Conservation (phyloP, 495 filamentous ascomycete genomes). For the Penicillium silybi region DNA sequence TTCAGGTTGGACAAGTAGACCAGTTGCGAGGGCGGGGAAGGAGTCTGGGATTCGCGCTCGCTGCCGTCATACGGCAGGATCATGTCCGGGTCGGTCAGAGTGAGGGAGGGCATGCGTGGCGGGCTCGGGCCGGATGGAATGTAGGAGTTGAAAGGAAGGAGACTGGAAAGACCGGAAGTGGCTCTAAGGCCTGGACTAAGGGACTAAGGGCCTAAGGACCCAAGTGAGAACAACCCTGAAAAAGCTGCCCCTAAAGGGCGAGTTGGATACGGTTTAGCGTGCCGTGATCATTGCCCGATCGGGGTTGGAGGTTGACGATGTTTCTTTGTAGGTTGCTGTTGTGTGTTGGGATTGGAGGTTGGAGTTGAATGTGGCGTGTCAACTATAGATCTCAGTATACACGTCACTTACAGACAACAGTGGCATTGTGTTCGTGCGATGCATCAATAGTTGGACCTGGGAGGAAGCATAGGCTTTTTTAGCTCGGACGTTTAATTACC, state of each 20-base stretch:
- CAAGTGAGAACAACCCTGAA: conserved; percentile 10
- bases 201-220: background rate
- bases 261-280: conserved; percentile 23
- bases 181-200: background rate
- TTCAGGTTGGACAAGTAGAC: conserved; percentile 38
- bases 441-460: background rate
- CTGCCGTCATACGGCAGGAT: conserved; percentile 66
- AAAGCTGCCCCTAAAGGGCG: conserved; percentile 20
- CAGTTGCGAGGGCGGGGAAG: conserved; percentile 44
- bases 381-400: background rate
- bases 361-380: background rate
- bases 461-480: background rate
- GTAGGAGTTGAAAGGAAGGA: conserved; percentile 1
- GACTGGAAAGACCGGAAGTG: background rate
- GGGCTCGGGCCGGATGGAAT: conserved; percentile 7
- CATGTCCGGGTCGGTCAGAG: conserved; percentile 91
- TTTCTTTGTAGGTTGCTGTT: background rate
- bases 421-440: background rate
- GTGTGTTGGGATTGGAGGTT: background rate
- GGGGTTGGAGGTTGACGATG: conserved; percentile 8
- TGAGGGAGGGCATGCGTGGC: conserved; percentile 60
- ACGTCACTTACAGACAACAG: background rate
- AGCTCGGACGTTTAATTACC: conserved; percentile 3
- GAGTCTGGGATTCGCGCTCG: conserved; percentile 53
- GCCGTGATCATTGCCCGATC: conserved; percentile 25